Percentiles rank a stretch among this genome's conserved stretches.
phyloP scores from a whole-genome alignment of 305 asterid species.

The Salvia sclarea region DNA sequence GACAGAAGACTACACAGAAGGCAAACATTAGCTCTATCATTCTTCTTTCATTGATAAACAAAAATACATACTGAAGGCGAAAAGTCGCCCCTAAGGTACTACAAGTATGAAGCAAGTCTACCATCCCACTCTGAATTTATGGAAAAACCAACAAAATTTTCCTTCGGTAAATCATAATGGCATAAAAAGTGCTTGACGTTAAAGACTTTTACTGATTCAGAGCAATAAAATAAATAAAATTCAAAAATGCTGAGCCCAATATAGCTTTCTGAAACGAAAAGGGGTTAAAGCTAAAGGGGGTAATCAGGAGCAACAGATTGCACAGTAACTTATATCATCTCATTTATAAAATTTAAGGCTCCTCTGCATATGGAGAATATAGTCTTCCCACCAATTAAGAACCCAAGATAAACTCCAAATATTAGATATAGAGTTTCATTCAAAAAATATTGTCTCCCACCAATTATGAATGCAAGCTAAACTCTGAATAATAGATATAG shows the following conservation, averaged over 20 bases:
- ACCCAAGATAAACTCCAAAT: background rate
- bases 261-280: background rate
- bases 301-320: background rate
- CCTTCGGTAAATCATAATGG: background rate
- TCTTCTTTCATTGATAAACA: background rate
- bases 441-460: too few species aligned
- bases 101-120: background rate
- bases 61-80: background rate
- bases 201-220: background rate
- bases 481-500: background rate
- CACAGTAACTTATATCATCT: background rate
- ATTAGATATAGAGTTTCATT: background rate
- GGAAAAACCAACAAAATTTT: background rate
- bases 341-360: background rate
- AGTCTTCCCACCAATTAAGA: background rate
- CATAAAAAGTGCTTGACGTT: background rate
- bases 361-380: background rate
- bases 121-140: background rate
- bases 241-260: background rate
- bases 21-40: background rate
- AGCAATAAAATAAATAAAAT: background rate
- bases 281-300: background rate
- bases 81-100: background rate
- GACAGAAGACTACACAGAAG: background rate
- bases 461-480: background rate